phyloP scores from a whole-genome alignment of 768 basidiomycete species.

The Panaeolus cyanescens region DNA sequence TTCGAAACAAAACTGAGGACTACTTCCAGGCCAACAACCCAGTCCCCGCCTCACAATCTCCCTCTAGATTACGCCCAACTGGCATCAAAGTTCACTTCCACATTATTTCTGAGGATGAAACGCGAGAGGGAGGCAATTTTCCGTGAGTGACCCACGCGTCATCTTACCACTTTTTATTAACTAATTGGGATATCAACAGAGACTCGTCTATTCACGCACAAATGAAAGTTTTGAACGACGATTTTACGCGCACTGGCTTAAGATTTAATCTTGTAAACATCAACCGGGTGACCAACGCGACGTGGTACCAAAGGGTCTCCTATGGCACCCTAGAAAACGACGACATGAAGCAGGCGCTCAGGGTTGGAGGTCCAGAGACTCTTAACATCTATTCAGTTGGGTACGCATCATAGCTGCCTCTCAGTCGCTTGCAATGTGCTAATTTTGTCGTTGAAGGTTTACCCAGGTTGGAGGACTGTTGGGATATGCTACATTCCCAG shows the following conservation, averaged over 20 bases:
- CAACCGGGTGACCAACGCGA: background rate
- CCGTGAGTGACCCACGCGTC: conserved; percentile 28
- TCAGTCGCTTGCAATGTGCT: conserved; percentile 5
- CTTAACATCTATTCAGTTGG: conserved; percentile 26
- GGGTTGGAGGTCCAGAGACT: conserved; percentile 9
- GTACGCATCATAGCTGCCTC: conserved; percentile 11
- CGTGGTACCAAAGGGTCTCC: background rate
- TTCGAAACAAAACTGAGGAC: background rate
- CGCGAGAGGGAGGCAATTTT: conserved; percentile 37
- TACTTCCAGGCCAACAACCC: conserved; percentile 1
- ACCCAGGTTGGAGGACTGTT: conserved; percentile 32
- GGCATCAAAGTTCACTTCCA: conserved; percentile 29
- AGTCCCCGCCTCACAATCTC: background rate
- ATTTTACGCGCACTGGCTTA: conserved; percentile 31
- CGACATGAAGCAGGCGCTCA: conserved; percentile 15
- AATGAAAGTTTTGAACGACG: conserved; percentile 34
- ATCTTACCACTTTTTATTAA: conserved; percentile 4
- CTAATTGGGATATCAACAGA: background rate
- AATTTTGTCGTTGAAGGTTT: conserved; percentile 24
- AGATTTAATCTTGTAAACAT: conserved; percentile 33
- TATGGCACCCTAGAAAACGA: background rate
- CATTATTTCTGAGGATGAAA: conserved; percentile 30
- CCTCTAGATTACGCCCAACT: background rate
- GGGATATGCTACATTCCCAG: conserved; percentile 48
- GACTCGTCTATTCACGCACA: background rate